phyloP scores from a whole-genome alignment of 495 filamentous ascomycete genomes.

The Achaetomiella virescens region DNA sequence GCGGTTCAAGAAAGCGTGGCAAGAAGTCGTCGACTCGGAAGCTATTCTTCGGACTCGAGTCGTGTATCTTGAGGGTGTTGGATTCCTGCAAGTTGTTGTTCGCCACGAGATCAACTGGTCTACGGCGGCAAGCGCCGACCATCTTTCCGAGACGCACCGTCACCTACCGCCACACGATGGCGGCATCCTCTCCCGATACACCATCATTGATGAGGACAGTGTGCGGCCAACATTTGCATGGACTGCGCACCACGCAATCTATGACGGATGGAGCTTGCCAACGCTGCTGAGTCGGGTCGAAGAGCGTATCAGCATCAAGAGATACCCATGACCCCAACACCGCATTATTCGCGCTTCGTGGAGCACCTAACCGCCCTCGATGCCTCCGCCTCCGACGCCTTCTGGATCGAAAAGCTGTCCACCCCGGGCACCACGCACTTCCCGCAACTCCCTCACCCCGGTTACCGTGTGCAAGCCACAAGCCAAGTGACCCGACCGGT shows the following conservation, averaged over 20 bases:
- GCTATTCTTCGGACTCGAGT: constrained; percentile 45
- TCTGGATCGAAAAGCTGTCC: constrained; percentile 23
- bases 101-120: constrained; percentile 10
- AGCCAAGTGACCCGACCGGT: constrained; percentile 9
- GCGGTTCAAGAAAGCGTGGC: constrained; percentile 51
- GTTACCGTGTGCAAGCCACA: constrained; percentile 18
- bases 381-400: constrained; percentile 5
- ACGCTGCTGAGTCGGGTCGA: constrained; percentile 23
- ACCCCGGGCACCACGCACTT: constrained; percentile 20
- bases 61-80: constrained; percentile 12
- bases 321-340: constrained; percentile 15
- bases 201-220: constrained; percentile 7
- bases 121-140: constrained; percentile 1
- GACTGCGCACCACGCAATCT: constrained; percentile 54
- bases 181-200: constrained; percentile 11
- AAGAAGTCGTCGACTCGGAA: constrained; percentile 40
- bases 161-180: constrained; percentile 18
- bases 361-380: constrained; percentile 18
- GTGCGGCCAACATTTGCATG: constrained; percentile 42
- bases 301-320: constrained; percentile 11
- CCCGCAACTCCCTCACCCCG: constrained; percentile 23
- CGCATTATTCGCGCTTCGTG: constrained; percentile 26
- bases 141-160: neutral
- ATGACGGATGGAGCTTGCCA: constrained; percentile 56
- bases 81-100: constrained; percentile 23